Evolutionary conservation across 176 grass and related monocot genomes (phyloP), one percentile per base, ranked within the genome.

Genomic region (Musa troglodytarum): DNA sequence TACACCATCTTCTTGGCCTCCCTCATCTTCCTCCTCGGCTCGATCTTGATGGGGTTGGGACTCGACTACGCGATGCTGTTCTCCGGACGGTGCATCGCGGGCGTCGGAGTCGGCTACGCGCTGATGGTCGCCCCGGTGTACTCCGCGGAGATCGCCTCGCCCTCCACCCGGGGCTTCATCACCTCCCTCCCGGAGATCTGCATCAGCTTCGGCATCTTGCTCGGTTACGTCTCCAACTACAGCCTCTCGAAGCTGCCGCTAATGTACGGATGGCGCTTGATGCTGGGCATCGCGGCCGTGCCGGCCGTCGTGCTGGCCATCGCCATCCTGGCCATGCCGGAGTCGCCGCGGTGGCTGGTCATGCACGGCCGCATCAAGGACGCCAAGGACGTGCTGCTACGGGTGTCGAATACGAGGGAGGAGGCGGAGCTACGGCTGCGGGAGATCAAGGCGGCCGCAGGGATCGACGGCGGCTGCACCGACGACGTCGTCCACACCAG

Each of bases 381-480:
- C 1, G 72, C 72, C 53, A 43, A 11, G 23, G 8, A 9, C 22
- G 72, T 74, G 4, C 72, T 74, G 21, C 5, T 26, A 1, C 57
- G 52, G 12, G 58, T 81, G 4, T 86, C 70, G 53, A 55, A 79
- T 58, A 63, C 65, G 0, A 3, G 11, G 0, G 53, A 0, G 7
- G 86, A 92, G 74, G 83, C 81, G 1, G 65, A 82, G 1, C 59
- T 73, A 4, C 77, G 83, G 0, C 78, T 92, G 8, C 72, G 50
- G 1, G 83, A 84, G 56, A 92, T 92, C 65, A 81, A 76, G 75
- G 5, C 0, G 0, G 86, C 86, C 0, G 77, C 83, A 0, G 77
- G 89, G 0, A 28, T 83, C 14, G 0, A 13, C 10, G 83, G 57
- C 0, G 83, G 17, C 1, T n/a, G 1, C 2, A 53, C 8, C 19